phyloP scores from a whole-genome alignment of 192 early-diverging fungal genomes.

The Coemansia sp. region DNA sequence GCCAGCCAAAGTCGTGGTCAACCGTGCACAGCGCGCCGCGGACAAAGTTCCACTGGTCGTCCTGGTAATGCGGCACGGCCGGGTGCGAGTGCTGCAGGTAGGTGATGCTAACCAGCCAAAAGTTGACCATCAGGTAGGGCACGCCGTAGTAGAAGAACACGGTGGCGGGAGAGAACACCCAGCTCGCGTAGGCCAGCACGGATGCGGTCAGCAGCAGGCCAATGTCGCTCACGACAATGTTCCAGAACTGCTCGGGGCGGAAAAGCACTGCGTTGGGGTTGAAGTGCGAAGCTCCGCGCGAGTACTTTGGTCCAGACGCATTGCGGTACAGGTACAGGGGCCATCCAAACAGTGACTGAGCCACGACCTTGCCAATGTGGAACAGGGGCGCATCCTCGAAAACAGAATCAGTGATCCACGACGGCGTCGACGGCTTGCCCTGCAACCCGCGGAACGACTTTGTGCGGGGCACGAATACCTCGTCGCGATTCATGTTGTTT shows the following conservation, averaged over 20 bases:
- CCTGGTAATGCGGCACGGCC: constrained; percentile 81
- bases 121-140: constrained; percentile 91
- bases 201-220: constrained; percentile 57
- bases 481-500: constrained; percentile 83
- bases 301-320: constrained; percentile 71
- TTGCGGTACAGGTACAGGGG: constrained; percentile 79
- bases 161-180: constrained; percentile 51
- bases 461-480: constrained; percentile 89
- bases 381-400: constrained; percentile 73
- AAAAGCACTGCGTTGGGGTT: constrained; percentile 76
- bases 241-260: constrained; percentile 61
- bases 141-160: constrained; percentile 81
- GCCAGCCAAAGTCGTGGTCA: constrained; percentile 81
- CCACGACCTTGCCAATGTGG: constrained; percentile 56
- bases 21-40: constrained; percentile 86
- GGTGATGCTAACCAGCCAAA: constrained; percentile 95
- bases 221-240: constrained; percentile 70
- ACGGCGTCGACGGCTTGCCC: constrained; percentile 44
- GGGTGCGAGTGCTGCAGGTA: constrained; percentile 92
- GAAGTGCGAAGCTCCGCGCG: constrained; percentile 77
- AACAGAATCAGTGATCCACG: constrained; percentile 49
- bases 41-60: constrained; percentile 82
- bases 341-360: constrained; percentile 82
- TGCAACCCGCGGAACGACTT: constrained; percentile 56
- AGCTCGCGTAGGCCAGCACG: constrained; percentile 50